A percentile compares a stretch with the other conserved stretches of the same genome.
These are phyloP conservation scores for Pseudogymnoascus sp. DNA, from an alignment of 2,329 filamentous ascomycete genomes.

Conservation along the genomic window DNA sequence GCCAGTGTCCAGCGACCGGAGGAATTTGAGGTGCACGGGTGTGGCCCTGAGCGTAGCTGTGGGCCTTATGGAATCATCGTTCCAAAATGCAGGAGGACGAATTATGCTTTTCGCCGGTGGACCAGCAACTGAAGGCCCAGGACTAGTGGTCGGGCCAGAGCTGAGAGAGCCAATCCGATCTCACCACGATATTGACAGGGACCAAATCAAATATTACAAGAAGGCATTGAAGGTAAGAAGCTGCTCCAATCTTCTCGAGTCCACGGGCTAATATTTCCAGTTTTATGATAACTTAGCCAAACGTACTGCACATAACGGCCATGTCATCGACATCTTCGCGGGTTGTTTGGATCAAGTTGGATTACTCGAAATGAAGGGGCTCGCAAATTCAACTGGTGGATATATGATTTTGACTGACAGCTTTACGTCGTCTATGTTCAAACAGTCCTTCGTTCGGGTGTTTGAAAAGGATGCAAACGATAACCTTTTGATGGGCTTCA, in stretches of 20 bases:
- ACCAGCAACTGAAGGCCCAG: conserved; percentile 88
- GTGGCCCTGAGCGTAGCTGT: conserved; percentile 94
- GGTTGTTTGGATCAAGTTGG: conserved; percentile 97
- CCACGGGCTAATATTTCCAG: conserved; percentile 34
- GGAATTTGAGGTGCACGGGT: conserved; percentile 84
- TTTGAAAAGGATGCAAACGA: conserved; percentile 96
- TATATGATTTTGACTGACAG: conserved; percentile 98
- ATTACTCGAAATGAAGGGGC: conserved; percentile 93
- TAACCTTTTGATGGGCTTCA: conserved; percentile 96
- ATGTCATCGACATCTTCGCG: conserved; percentile 95
- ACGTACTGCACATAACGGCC: conserved; percentile 88
- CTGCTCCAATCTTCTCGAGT: not conserved
- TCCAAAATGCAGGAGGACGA: conserved; percentile 87
- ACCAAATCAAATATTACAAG: conserved; percentile 99
- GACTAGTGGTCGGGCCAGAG: conserved; percentile 93
- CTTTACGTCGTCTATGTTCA: conserved; percentile 98
- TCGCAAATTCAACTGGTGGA: conserved; percentile 91
- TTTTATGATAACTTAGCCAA: conserved; percentile 95
- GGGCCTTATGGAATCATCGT: conserved; percentile 85
- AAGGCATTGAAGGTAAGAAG: conserved; percentile 79
- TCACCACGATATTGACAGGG: conserved; percentile 96
- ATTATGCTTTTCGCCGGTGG: conserved; percentile 98
- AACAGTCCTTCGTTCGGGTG: conserved; percentile 92
- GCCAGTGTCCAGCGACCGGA: conserved; percentile 90
- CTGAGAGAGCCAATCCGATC: conserved; percentile 93